Percentiles rank a stretch among this genome's conserved stretches.
Evolutionary conservation across 2,329 filamentous ascomycete species (phyloP).

Genomic region (Proliferodiscus dingleyae): DNA sequence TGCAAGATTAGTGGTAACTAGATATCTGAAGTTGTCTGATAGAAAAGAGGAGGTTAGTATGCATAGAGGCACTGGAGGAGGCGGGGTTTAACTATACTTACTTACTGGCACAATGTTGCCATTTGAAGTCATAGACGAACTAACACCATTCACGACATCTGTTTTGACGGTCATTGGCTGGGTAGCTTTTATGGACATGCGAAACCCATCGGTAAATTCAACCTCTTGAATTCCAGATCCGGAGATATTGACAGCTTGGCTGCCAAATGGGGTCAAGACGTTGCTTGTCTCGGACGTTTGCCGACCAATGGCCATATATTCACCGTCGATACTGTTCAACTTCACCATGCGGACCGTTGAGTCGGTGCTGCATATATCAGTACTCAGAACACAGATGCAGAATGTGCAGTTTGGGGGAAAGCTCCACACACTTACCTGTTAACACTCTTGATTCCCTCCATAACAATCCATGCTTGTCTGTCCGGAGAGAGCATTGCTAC

Average conservation of each 20-base stretch:
- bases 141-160: slow-evolving; percentile 12
- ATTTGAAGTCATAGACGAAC: slow-evolving; percentile 6
- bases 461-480: slow-evolving; percentile 16
- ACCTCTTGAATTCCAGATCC: slow-evolving; percentile 18
- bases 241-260: slow-evolving; percentile 12
- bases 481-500: slow-evolving; percentile 15
- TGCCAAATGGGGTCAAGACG: slow-evolving; percentile 11
- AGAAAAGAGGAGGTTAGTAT: not conserved
- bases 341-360: slow-evolving; percentile 13
- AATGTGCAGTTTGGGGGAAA: not conserved
- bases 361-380: slow-evolving; percentile 6
- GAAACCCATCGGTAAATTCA: slow-evolving; percentile 16
- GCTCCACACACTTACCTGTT: slow-evolving; percentile 19
- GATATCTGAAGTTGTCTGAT: slow-evolving; percentile 17
- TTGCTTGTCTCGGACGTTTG: slow-evolving; percentile 14
- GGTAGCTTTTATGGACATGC: slow-evolving; percentile 13
- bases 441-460: slow-evolving; percentile 14
- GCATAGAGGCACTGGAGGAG: too few relatives aligned
- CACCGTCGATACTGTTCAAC: slow-evolving; percentile 13
- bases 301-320: slow-evolving; percentile 14
- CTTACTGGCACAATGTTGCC: not conserved
- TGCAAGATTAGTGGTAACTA: slow-evolving; percentile 13
- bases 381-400: not conserved
- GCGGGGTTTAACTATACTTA: not conserved
- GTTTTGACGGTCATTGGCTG: slow-evolving; percentile 14